A percentile compares a stretch with the other conserved stretches of the same genome.
Conservation (phyloP, 1,139 yeast species). For the Hemisphaericaspora lyxosophila region DNA sequence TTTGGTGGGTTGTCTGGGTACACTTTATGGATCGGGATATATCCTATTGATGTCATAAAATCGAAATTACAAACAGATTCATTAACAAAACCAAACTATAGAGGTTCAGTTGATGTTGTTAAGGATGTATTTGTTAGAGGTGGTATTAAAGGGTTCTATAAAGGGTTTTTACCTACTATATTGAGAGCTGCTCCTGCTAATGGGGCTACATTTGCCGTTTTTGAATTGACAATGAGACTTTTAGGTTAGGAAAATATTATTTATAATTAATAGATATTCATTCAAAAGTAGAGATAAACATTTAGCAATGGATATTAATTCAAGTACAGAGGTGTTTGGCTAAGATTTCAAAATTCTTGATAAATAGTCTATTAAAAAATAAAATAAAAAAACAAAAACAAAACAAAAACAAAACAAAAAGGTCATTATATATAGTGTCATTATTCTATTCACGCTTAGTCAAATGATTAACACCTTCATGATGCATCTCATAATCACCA, state of each 20-base stretch:
- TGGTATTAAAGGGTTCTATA: conserved; percentile 77
- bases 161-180: conserved; percentile 87
- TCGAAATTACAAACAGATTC: conserved; percentile 85
- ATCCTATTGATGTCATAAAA: conserved; percentile 85
- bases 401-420: not conserved
- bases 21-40: conserved; percentile 75
- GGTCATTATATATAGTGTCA: not conserved
- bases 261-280: not conserved
- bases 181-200: conserved; percentile 96
- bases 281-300: too few species aligned
- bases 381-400: not conserved
- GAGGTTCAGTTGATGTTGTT: conserved; percentile 54
- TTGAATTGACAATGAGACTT: conserved; percentile 80
- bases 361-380: too few species aligned
- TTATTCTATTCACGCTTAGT: conserved; percentile 11
- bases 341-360: too few species aligned
- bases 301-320: not conserved
- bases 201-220: conserved; percentile 92
- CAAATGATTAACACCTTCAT: conserved; percentile 10
- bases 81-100: conserved; percentile 49
- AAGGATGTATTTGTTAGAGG: conserved; percentile 49
- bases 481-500: conserved; percentile 21
- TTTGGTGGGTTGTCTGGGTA: conserved; percentile 89
- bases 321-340: too few species aligned
- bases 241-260: conserved; percentile 9